Evolutionary conservation across 495 filamentous ascomycete species (phyloP).

Genomic region (Annulohypoxylon bovei): DNA sequence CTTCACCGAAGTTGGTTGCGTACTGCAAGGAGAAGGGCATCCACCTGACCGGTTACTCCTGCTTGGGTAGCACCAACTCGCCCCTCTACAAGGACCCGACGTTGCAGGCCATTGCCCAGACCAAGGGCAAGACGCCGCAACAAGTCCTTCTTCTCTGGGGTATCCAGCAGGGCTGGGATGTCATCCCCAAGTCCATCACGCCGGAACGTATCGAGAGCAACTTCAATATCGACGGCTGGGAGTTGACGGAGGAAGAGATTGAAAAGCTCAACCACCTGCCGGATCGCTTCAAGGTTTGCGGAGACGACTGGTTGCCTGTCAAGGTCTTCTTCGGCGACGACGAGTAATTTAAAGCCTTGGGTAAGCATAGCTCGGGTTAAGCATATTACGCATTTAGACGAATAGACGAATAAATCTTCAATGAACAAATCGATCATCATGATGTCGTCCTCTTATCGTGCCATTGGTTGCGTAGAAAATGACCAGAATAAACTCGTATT

Average conservation of each 20-base stretch:
- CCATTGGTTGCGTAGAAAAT: not conserved
- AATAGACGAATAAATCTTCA: constrained; percentile 31
- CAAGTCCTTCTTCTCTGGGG: constrained; percentile 78
- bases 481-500: not conserved
- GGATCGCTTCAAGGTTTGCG: constrained; percentile 79
- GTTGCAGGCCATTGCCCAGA: constrained; percentile 68
- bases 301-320: constrained; percentile 73
- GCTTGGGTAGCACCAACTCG: constrained; percentile 66
- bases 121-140: constrained; percentile 72
- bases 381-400: constrained; percentile 34
- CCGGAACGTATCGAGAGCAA: constrained; percentile 71
- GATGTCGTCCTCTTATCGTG: not conserved
- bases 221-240: constrained; percentile 72
- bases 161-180: constrained; percentile 75
- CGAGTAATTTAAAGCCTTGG: constrained; percentile 57
- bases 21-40: constrained; percentile 76
- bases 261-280: constrained; percentile 68
- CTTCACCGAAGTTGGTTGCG: constrained; percentile 79
- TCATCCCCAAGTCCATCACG: constrained; percentile 76
- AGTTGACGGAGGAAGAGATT: constrained; percentile 71
- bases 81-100: constrained; percentile 69
- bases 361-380: constrained; percentile 7
- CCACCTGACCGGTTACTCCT: constrained; percentile 74
- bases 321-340: constrained; percentile 92
- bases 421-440: constrained; percentile 10